These are phyloP conservation scores for Pseudogymnoascus sp. DNA, from an alignment of 2,329 filamentous ascomycete genomes.

Conservation along the genomic window DNA sequence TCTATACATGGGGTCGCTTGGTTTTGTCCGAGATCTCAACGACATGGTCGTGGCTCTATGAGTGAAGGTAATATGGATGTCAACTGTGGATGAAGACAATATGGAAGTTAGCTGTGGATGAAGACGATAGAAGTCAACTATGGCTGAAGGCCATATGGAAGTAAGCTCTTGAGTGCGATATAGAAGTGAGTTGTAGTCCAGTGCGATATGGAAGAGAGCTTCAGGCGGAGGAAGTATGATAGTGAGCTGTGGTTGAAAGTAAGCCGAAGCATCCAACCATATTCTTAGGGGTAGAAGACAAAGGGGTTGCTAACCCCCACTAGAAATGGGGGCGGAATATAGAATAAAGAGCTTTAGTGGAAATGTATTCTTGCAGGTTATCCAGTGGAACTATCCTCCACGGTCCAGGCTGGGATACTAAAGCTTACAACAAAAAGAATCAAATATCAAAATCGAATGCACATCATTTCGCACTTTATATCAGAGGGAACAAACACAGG, in stretches of 20 bases:
- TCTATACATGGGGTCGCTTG: background rate
- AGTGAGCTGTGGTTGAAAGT: background rate
- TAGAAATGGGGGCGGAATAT: background rate
- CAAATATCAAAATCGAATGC: background rate
- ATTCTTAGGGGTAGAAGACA: background rate
- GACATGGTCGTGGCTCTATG: background rate
- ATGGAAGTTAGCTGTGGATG: background rate
- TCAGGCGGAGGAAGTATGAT: background rate
- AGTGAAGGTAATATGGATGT: background rate
- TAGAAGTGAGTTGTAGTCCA: too few relatives aligned
- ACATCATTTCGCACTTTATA: background rate
- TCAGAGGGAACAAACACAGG: background rate
- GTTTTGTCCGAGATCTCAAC: background rate
- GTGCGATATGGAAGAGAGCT: background rate
- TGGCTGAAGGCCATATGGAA: background rate
- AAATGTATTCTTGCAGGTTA: background rate
- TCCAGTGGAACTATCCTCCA: background rate
- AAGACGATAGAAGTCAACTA: background rate
- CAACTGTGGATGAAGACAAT: background rate
- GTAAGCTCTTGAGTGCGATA: background rate
- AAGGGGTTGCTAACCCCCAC: background rate
- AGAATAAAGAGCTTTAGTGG: background rate
- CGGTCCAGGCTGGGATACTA: background rate
- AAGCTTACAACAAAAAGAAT: background rate
- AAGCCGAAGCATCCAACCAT: background rate